These are phyloP conservation scores for Cercospora citrullina DNA, from an alignment of 2,329 filamentous ascomycete species.

Conservation along the genomic window DNA sequence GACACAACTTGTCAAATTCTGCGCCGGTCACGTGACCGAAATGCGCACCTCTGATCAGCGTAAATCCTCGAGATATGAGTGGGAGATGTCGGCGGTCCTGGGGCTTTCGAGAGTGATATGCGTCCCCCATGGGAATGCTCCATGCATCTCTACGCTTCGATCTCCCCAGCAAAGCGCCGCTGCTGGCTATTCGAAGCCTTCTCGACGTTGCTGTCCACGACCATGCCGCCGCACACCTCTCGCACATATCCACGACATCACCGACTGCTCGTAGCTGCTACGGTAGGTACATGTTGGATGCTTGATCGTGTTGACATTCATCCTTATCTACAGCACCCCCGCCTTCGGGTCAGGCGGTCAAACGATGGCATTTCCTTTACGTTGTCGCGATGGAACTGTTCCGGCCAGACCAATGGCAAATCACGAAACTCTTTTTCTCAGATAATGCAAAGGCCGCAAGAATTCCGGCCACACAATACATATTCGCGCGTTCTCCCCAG, in stretches of 20 bases:
- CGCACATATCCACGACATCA: background rate
- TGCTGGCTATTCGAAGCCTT: background rate
- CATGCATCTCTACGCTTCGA: background rate
- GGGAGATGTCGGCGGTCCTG: background rate
- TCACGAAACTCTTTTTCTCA: constrained; percentile 11
- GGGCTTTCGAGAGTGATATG: background rate
- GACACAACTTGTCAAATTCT: background rate
- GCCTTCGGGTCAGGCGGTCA: constrained; percentile 17
- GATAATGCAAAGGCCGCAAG: constrained; percentile 16
- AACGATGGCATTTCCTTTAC: constrained; percentile 14
- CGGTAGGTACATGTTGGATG: background rate
- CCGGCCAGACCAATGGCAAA: constrained; percentile 31
- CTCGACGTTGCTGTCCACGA: background rate
- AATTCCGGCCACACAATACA: constrained; percentile 30
- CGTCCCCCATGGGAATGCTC: background rate
- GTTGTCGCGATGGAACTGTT: constrained; percentile 25
- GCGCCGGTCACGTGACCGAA: background rate
- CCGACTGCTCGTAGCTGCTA: background rate
- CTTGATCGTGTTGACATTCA: background rate
- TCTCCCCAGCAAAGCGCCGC: background rate
- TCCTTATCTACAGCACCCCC: constrained; percentile 2
- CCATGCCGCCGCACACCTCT: background rate
- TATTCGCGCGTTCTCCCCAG: constrained; percentile 23
- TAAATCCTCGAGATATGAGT: constrained; percentile 4
- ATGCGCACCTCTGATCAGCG: background rate